phyloP scores from a whole-genome alignment of 1,284 basidiomycete species.

The Agroathelia rolfsii region DNA sequence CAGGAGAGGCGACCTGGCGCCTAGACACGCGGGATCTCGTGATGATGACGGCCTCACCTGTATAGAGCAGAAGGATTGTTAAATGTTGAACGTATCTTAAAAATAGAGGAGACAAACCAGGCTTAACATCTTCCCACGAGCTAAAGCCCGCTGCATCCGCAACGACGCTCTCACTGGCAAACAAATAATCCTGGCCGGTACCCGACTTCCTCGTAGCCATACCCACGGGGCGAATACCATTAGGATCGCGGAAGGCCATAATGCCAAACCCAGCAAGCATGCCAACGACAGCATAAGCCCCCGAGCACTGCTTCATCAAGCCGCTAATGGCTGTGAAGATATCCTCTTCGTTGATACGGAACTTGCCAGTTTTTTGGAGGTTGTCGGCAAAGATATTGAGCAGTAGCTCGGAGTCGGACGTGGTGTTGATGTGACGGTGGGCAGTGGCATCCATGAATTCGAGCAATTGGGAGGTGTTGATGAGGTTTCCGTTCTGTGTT shows the following conservation, averaged over 20 bases:
- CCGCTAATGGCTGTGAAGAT: conserved; percentile 92
- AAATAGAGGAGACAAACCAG: conserved; percentile 41
- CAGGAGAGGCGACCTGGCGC: conserved; percentile 60
- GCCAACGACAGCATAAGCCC: conserved; percentile 94
- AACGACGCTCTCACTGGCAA: conserved; percentile 94
- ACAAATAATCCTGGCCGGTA: conserved; percentile 74
- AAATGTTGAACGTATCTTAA: background rate
- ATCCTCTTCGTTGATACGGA: conserved; percentile 99
- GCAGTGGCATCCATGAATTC: conserved; percentile 94
- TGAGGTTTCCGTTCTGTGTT: conserved; percentile 93
- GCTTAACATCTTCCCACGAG: conserved; percentile 90
- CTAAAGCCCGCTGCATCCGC: conserved; percentile 88
- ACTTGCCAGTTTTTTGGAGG: conserved; percentile 96
- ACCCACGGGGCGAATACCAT: conserved; percentile 91
- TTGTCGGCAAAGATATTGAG: conserved; percentile 98
- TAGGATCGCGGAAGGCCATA: conserved; percentile 98
- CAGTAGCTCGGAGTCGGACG: conserved; percentile 94
- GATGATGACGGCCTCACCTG: conserved; percentile 93
- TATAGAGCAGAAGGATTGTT: conserved; percentile 8
- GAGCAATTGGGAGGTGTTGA: conserved; percentile 83
- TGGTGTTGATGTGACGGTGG: conserved; percentile 98
- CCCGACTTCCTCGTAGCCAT: conserved; percentile 56
- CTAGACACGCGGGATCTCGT: conserved; percentile 70
- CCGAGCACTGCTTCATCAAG: conserved; percentile 82
- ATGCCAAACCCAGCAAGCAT: conserved; percentile 99